Conservation (phyloP, 2,329 filamentous ascomycete genomes). For the Thielaviopsis musarum region DNA sequence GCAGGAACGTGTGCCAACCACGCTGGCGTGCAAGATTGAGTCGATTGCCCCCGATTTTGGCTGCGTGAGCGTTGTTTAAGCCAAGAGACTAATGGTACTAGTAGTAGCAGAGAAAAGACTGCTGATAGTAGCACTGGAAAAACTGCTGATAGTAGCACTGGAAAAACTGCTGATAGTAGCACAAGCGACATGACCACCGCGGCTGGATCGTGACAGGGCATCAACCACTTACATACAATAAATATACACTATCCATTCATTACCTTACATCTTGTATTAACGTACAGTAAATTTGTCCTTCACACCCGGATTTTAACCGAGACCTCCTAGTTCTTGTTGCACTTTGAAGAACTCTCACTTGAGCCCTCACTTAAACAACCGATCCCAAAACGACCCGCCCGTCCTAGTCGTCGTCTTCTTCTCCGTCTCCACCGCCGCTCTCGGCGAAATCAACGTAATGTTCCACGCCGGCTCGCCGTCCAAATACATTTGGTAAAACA, state of each 20-base stretch:
- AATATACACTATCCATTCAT: background rate
- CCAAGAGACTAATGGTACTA: background rate
- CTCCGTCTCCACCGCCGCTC: background rate
- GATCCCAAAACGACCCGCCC: constrained; percentile 9
- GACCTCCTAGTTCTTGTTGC: background rate
- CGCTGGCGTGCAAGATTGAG: background rate
- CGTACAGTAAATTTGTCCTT: background rate
- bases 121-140: too few species aligned
- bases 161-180: too few species aligned
- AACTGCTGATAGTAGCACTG: too few species aligned
- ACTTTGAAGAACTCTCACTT: too few species aligned
- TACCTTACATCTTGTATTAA: background rate
- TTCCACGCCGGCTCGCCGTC: constrained; percentile 71
- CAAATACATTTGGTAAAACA: constrained; percentile 69
- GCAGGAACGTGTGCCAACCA: background rate
- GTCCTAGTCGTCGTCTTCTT: constrained; percentile 5
- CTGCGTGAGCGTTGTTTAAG: background rate
- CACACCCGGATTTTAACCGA: background rate
- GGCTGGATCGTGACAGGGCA: background rate
- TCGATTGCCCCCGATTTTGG: background rate
- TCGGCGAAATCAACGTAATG: constrained; percentile 24
- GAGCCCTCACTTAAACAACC: background rate
- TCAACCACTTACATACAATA: background rate
- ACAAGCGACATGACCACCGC: background rate
- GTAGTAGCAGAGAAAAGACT: background rate